These are phyloP conservation scores for Climacium dendroides DNA, from an alignment of 225 moss, liverwort and hornwort species.

Conservation along the genomic window DNA sequence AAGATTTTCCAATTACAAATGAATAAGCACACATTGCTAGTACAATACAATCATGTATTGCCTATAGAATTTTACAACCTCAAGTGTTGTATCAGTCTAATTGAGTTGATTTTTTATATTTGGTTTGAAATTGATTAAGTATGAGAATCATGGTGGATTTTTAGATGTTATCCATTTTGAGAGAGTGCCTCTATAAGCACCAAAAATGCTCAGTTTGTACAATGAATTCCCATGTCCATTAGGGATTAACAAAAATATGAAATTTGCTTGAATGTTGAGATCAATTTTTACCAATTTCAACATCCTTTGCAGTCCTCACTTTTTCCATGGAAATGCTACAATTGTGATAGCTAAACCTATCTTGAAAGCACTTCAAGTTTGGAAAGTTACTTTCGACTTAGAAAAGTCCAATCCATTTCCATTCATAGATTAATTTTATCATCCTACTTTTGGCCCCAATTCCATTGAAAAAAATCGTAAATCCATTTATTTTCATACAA, in stretches of 20 bases:
- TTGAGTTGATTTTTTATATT: neutral
- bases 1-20: neutral
- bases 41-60: neutral
- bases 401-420: too few species aligned
- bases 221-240: too few species aligned
- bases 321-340: neutral
- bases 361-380: too few species aligned
- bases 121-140: neutral
- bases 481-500: too few species aligned
- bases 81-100: neutral
- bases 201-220: neutral
- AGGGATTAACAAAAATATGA: neutral
- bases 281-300: neutral
- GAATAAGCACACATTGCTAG: neutral
- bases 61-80: neutral
- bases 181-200: neutral
- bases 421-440: too few species aligned
- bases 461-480: too few species aligned
- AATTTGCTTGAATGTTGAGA: neutral
- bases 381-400: too few species aligned
- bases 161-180: neutral
- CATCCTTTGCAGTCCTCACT: too few species aligned
- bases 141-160: neutral
- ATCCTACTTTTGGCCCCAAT: too few species aligned
- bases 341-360: neutral